Base-by-base conservation (phyloP, 176 grass and related monocot genomes). In the Melocanna baccifera region DNA sequence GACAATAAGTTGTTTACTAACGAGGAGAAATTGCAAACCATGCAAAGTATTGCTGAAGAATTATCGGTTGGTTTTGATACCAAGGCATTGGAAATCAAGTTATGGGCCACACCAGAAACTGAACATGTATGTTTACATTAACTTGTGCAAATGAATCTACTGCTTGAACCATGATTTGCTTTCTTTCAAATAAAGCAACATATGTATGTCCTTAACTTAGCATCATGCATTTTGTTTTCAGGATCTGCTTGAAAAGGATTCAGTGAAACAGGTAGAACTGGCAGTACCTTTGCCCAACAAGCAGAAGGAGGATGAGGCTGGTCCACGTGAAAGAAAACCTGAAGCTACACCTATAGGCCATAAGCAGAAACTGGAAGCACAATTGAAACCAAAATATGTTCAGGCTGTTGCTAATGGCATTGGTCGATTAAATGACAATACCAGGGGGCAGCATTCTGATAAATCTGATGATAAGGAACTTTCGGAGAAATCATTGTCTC, bases 41-140 rank as follows among this genome's bases (percentile, higher is more conserved):
- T 99, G 86, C 88, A 88, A 90, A 85, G 32, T 85, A 80, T 96
- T 82, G 81, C 93, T 71, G 75, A 95, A 87, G 93, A 94, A 77
- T 86, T 69, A 18, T 81, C 81, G 0, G 34, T 96, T 71, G 69
- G 67, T 87, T 89, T 93, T 90, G 91, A 96, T 87, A 73, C 66
- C 22, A 84, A 84, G 56, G 71, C 78, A 87, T 67, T 92, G 25
- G 19, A 81, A 78, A 69, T 71, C 41, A 89, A 83, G 84, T 67
- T 87, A 75, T 86, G 82, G 75, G 67, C 71, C 74, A 12, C 37
- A 50, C 29, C 45, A 0, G 73, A 81, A 87, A 62, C 74, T 52
- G 72, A 89, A 89, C 62, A 79, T 84, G 97, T 96, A 90, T 88
- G 91, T 78, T 56, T 57, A 73, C 81, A 83, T 45, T 20, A 59